Percentiles rank a stretch among this genome's conserved stretches.
Conservation (phyloP, 257 asterid genomes). For the Solanum clarkiae region DNA sequence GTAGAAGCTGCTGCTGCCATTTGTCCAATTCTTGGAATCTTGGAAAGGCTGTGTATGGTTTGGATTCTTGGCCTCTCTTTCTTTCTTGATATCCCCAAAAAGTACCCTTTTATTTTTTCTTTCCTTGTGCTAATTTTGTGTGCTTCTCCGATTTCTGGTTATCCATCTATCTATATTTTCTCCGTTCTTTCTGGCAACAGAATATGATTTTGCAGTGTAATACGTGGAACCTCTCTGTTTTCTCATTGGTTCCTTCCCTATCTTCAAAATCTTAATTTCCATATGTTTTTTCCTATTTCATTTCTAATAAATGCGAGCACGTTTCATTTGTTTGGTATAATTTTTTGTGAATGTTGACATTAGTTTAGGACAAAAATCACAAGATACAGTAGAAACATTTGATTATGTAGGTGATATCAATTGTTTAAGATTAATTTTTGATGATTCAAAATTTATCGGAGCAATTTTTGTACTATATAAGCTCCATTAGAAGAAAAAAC, state of each 20-base stretch:
- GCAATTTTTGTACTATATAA: neutral
- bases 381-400: neutral
- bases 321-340: neutral
- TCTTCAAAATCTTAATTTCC: conserved; percentile 19
- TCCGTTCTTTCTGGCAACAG: conserved; percentile 9
- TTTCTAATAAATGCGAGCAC: neutral
- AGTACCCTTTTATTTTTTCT: neutral
- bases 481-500: neutral
- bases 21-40: conserved; percentile 1
- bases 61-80: conserved; percentile 28
- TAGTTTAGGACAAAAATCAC: neutral
- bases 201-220: conserved; percentile 16
- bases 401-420: neutral
- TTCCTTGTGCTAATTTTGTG: neutral
- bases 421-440: neutral
- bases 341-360: neutral
- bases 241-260: conserved; percentile 58
- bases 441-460: neutral
- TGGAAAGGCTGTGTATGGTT: neutral
- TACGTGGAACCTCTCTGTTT: conserved; percentile 39
- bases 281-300: neutral
- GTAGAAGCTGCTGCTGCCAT: conserved; percentile 84
- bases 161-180: conserved; percentile 23
- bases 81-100: conserved; percentile 2
- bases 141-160: conserved; percentile 9